phyloP scores from a whole-genome alignment of 1,139 yeast genomes.

The Hemisphaericaspora lyxosophila region DNA sequence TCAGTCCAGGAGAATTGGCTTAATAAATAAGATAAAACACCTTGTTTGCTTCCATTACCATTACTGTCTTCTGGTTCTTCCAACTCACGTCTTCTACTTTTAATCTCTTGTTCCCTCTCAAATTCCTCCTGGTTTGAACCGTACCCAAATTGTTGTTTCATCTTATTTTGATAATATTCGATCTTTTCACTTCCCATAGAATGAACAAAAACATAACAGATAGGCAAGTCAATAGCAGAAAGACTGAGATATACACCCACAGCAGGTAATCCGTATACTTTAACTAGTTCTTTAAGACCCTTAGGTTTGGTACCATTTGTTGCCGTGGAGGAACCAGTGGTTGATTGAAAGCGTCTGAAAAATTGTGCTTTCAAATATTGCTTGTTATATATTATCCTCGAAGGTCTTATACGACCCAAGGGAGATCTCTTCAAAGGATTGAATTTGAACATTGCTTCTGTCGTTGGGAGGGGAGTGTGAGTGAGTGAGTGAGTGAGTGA shows the following conservation, averaged over 20 bases:
- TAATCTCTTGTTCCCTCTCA: constrained; percentile 32
- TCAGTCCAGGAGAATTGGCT: constrained; percentile 57
- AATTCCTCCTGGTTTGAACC: constrained; percentile 47
- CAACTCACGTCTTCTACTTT: constrained; percentile 24
- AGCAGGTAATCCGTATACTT: constrained; percentile 90
- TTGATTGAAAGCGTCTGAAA: constrained; percentile 22
- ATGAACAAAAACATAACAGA: constrained; percentile 81
- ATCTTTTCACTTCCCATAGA: constrained; percentile 82
- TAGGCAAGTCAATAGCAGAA: constrained; percentile 73
- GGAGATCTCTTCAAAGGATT: constrained; percentile 12
- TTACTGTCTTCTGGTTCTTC: constrained; percentile 12
- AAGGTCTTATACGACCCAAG: constrained; percentile 1
- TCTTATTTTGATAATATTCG: constrained; percentile 60
- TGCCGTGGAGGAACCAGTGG: constrained; percentile 10
- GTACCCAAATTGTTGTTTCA: constrained; percentile 59
- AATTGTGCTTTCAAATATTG: not conserved
- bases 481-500: too few species aligned
- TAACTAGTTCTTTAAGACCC: constrained; percentile 68
- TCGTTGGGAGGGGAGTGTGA: too few species aligned
- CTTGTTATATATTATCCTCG: not conserved
- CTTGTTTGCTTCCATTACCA: constrained; percentile 3
- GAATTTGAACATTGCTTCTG: constrained; percentile 14
- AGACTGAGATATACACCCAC: constrained; percentile 78
- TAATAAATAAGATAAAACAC: constrained; percentile 7
- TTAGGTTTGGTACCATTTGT: constrained; percentile 19